Evolutionary conservation across 2,329 filamentous ascomycete species (phyloP), one percentile per base, ranked within the genome.

Genomic region (Fusarium odoratissimum): DNA sequence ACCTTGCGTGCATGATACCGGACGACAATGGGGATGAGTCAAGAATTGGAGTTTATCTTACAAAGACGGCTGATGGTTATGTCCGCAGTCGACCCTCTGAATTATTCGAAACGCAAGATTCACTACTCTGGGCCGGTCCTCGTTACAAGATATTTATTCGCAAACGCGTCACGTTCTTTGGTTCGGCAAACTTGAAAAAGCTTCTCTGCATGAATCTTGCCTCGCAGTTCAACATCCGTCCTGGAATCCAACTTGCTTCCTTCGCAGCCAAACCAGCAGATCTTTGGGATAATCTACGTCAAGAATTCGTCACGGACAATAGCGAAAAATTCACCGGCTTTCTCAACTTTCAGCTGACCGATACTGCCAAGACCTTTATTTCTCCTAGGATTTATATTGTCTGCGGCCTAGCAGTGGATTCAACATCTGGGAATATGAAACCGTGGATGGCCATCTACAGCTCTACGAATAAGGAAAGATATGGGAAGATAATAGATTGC

Each of bases 191-290:
- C 2, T 7, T 65, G 2, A 8, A 5, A 16, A 14, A 5, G 8
- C 23, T 40, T 4, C 21, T 37, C 1, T 10, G 5, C 0, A 64
- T 19, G 30, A 57, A 64, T 3, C 25, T 64, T 1, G 11, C 25
- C 8, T 10, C 31, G 1, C 2, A 9, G 1, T 56, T 48, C 7
- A 51, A 31, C 14, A 64, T 57, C 3, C 12, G 37, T 6, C 16
- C 35, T 5, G 28, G 31, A 6, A 44, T 42, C 10, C 19, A 59
- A 11, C 19, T 66, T 1, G 16, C 16, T 8, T 10, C 63, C 0
- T 66, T 66, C 1, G 61, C 63, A 5, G 63, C 61, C 1, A 66
- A 66, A 3, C 63, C 63, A 13, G 61, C 63, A 6, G 63, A 66
- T 4, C 8, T 66, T 0, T 66, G 63, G 61, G 61, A 66, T 13